Base-by-base conservation (phyloP, 2,329 filamentous ascomycete species). In the Talaromyces sp. region DNA sequence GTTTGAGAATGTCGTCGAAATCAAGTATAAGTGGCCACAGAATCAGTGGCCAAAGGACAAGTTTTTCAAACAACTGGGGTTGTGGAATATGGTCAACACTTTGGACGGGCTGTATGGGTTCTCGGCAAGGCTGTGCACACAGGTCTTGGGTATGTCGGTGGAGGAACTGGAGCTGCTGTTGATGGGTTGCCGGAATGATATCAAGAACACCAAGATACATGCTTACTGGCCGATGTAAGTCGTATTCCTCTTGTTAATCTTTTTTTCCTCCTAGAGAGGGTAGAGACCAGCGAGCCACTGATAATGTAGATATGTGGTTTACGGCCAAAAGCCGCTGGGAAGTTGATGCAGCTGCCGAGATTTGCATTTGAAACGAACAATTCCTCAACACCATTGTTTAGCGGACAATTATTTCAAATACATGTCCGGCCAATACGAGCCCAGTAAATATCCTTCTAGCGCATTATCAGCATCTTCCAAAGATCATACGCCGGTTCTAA, bases 1-100 rank as follows among this genome's bases (percentile, higher is more conserved):
- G 10, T 59, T 59, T 59, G 11, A 45, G 36, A 59, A 59, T 25
- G 56, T 59, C 19, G 56, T 59, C 13, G 56, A 59, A 43, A 29
- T 59, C 34, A 59, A 45, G 38, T 59, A 59, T 40, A 59, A 59
- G 22, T 59, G 56, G 56, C 56, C 56, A 29, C 56, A 59, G 22
- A 59, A 59, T 17, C 34, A 59, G 34, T 59, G 56, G 56, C 56
- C 56, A 22, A 59, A 59, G 22, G 56, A 43, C 38, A 45, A 59
- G 15, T 31, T n/a, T 59, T 27, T 31, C 5, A 59, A 59, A n/a
- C 22, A 45, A 31, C 38, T 59, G 7, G 58, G 58, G 3, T 47
- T 43, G 19, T 59, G 58, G 58, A 59, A 59, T 15, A 59, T 59
- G 58, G 15, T 45, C 22, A 59, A 59, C 29, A 59, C 58, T 11